phyloP scores from a whole-genome alignment of 495 filamentous ascomycete genomes.

The Bacidia gigantensis region DNA sequence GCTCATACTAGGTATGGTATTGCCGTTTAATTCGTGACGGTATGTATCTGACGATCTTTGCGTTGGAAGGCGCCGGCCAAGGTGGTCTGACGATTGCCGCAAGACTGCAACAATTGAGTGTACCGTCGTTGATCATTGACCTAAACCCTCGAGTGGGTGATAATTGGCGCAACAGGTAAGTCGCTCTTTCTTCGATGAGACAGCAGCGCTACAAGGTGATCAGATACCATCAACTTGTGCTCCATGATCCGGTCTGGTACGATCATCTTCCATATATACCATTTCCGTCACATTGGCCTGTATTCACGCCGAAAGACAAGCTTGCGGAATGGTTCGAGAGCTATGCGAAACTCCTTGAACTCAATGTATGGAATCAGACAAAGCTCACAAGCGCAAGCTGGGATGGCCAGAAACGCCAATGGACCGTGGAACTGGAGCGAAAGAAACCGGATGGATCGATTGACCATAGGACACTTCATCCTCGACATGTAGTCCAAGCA shows the following conservation, averaged over 20 bases:
- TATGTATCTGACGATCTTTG: conserved; percentile 4
- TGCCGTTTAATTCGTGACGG: conserved; percentile 10
- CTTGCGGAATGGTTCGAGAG: conserved; percentile 59
- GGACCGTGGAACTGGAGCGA: conserved; percentile 47
- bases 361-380: conserved; percentile 60
- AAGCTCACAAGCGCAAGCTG: conserved; percentile 37
- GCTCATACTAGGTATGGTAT: conserved; percentile 47
- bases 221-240: conserved; percentile 41
- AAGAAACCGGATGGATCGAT: conserved; percentile 32
- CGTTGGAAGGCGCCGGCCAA: conserved; percentile 30
- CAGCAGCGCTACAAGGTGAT: not conserved
- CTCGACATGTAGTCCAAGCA: conserved; percentile 54
- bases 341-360: conserved; percentile 59
- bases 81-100: conserved; percentile 48
- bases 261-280: conserved; percentile 59
- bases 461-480: conserved; percentile 44
- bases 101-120: conserved; percentile 55
- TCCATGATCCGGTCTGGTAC: conserved; percentile 67
- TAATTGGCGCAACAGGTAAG: conserved; percentile 59
- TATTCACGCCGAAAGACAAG: conserved; percentile 72
- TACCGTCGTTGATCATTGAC: conserved; percentile 54
- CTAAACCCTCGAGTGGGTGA: conserved; percentile 52
- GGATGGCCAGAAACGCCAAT: conserved; percentile 39
- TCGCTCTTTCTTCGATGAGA: conserved; percentile 20
- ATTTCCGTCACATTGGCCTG: conserved; percentile 5